Conservation (phyloP, 2,329 filamentous ascomycete species). For the Phoma sp. region DNA sequence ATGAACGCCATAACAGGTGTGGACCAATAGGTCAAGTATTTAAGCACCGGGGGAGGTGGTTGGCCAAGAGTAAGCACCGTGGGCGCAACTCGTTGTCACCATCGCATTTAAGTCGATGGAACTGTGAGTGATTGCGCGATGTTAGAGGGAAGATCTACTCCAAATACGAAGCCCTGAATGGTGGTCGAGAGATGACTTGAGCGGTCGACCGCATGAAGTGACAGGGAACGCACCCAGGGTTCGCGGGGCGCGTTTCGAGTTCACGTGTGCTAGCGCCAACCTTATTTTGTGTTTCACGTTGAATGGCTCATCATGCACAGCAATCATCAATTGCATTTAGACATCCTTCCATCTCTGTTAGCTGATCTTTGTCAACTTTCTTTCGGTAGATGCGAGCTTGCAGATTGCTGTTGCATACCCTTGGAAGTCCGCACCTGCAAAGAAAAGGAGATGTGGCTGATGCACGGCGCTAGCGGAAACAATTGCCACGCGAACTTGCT, state of each 20-base stretch:
- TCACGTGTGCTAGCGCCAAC: constrained; percentile 13
- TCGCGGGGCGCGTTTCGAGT: neutral
- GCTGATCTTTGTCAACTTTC: neutral
- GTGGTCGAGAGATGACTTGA: constrained; percentile 5
- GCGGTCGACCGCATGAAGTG: neutral
- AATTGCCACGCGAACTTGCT: constrained; percentile 11
- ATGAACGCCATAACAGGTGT: constrained; percentile 7
- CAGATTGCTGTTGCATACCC: constrained; percentile 1
- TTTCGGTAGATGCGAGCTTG: neutral
- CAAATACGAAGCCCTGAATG: neutral
- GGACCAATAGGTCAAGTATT: constrained; percentile 14
- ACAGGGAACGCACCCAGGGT: constrained; percentile 3
- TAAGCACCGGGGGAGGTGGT: constrained; percentile 14
- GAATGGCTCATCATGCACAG: neutral
- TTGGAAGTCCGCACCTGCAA: constrained; percentile 2
- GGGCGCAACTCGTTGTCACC: neutral
- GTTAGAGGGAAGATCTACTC: neutral
- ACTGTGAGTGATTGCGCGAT: neutral
- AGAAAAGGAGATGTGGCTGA: constrained; percentile 18
- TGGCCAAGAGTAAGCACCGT: constrained; percentile 9
- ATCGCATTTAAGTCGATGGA: neutral
- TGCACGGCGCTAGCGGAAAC: constrained; percentile 13
- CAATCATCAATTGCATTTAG: neutral
- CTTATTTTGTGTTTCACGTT: constrained; percentile 9
- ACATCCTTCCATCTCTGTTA: neutral